Evolutionary conservation across 2,329 filamentous ascomycete species (phyloP), one percentile per base, ranked within the genome.

Genomic region (Talaromyces sp.): DNA sequence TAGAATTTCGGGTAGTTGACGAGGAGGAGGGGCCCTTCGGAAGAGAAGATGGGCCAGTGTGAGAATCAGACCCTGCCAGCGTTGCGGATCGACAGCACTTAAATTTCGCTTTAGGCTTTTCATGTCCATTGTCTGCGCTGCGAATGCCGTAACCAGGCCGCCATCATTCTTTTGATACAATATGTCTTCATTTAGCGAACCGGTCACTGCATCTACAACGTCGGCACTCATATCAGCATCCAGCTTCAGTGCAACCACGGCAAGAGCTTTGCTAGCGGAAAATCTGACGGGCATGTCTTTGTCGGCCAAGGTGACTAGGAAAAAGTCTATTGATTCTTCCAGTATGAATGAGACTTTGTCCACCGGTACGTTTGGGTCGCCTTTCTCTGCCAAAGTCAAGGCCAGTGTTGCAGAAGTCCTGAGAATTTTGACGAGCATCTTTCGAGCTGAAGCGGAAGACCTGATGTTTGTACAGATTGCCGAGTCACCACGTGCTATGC

Each of bases 21-120:
- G 76, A 0, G 86, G 82, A 0, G 92, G 89, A 5, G 92, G 89
- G 0, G 93, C 93, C 42, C 89, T 86, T 58, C 92, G 87, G 76
- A 96, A 97, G 1, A 98, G 81, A 1, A 96, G 79, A 74, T 98
- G 92, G 0, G 91, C 88, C 2, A 99, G 80, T 0, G 95, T 95
- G 50, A 99, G 82, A 70, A 92, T 93, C 40, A 97, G 76, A 0
- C 95, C 95, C 74, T 99, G 95, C 95, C 95, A 99, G 75, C 89
- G 87, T 28, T 93, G 81, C 16, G 91, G 84, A 73, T 96, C 88
- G 14, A 96, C 92, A 8, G 88, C 87, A 46, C 86, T 87, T 39
- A 96, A 79, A 71, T 95, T 79, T 73, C 74, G 66, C 77, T 78
- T 79, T 42, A 77, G 57, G 37, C 77, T 80, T 21, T 76, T 77